phyloP scores from a whole-genome alignment of 1,284 basidiomycete genomes.

The Rhodotorula sp. region DNA sequence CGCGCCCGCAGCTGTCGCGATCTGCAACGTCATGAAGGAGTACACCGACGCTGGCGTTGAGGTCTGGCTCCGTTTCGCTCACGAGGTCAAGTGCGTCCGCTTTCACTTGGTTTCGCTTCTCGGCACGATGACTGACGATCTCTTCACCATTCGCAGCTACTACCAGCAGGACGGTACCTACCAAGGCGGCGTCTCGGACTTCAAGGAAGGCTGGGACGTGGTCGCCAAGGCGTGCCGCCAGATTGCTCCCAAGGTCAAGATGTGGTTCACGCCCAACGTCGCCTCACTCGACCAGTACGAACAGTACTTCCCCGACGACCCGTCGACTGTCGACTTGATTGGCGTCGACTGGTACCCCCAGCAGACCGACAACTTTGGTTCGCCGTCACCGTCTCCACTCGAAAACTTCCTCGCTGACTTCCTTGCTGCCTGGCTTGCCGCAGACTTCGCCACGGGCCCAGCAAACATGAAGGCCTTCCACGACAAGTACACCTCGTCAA shows the following conservation, averaged over 20 bases:
- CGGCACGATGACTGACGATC: neutral
- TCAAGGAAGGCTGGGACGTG: constrained; percentile 49
- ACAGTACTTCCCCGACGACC: constrained; percentile 45
- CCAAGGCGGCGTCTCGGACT: constrained; percentile 44
- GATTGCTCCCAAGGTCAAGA: constrained; percentile 48
- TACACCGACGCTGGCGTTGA: constrained; percentile 50
- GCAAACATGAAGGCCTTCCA: constrained; percentile 49
- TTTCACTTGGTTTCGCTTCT: neutral
- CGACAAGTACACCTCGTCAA: constrained; percentile 45
- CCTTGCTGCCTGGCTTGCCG: neutral
- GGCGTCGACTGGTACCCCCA: constrained; percentile 48
- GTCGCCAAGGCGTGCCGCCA: constrained; percentile 45
- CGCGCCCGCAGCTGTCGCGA: neutral
- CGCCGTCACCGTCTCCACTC: neutral
- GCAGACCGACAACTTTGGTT: constrained; percentile 13
- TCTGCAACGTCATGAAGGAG: constrained; percentile 47
- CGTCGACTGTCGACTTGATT: constrained; percentile 46
- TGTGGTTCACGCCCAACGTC: constrained; percentile 46
- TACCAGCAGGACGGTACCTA: constrained; percentile 45
- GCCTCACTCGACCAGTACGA: constrained; percentile 42
- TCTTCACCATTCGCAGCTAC: constrained; percentile 33
- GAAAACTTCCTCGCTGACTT: no score
- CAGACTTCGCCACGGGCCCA: constrained; percentile 38
- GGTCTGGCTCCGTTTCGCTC: constrained; percentile 50
- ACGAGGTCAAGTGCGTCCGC: constrained; percentile 40